Base-by-base conservation (phyloP, 108 stramenopile genomes). In the Epithemia pelagica region DNA sequence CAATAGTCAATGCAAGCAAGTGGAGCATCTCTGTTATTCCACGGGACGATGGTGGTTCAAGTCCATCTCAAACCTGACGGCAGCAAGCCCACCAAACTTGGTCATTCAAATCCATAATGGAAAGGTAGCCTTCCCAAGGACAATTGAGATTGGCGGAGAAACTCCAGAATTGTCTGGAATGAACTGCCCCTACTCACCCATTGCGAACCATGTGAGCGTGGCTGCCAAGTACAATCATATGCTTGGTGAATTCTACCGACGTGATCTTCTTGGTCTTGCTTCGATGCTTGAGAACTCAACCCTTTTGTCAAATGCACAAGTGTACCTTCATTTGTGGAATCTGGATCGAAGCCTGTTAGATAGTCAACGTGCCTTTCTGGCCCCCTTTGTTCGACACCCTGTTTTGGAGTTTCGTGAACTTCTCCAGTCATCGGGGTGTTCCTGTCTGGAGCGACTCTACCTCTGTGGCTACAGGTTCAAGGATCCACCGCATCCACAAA, bases 211-310 rank as follows among this genome's bases (percentile, higher is more conserved):
- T 54, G 62, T 83, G 1, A 62, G 75, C 15, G 59, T 83, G 19
- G 77, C 80, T 59, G 75, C 68, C 15, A 5, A 69, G 25, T 78
- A 77, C 55, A 81, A 78, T 72, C 68, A 72, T 30, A 83, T 83
- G 82, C 64, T 83, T 28, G 82, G 82, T 0, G 82, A 83, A 30
- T 83, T 83, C 52, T 83, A 83, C 58, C 32, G 64, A 53, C 23
- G 53, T n/a, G 0, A 54, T 65, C 5, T 65, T 53, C 52, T 53
- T 54, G 25, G 26, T 51, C 0, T 10, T 26, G 0, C 23, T 65
- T 19, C 23, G 20, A 10, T 10, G 10, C 5, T 46, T 5, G 37
- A 15, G 10, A 5, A 46, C 10, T 15, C 37, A 15, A 46, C 5
- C 37, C 37, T 46, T 10, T 10, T 46, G 37, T 5, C 5, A 15